Conservation (phyloP, 2,329 filamentous ascomycete genomes). For the Westerdykella ornata region DNA sequence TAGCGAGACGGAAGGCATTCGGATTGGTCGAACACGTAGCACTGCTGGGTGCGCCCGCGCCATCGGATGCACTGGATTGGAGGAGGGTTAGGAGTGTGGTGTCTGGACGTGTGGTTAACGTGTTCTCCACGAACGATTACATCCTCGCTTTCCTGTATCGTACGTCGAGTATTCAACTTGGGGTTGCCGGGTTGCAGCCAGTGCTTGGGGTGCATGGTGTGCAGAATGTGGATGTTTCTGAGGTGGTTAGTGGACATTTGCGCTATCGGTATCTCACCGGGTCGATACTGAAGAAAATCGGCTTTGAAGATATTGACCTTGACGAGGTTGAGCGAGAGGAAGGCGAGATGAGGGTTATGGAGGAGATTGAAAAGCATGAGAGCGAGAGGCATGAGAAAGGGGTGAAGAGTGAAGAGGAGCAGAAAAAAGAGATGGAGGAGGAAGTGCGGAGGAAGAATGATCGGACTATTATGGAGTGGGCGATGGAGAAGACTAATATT, state of each 20-base stretch:
- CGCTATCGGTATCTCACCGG: slow-evolving; percentile 48
- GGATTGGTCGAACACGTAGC: slow-evolving; percentile 79
- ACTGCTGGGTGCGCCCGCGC: slow-evolving; percentile 72
- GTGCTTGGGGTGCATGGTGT: slow-evolving; percentile 63
- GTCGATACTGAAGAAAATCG: slow-evolving; percentile 46
- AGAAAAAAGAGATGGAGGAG: slow-evolving; percentile 36
- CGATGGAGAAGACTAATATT: slow-evolving; percentile 37
- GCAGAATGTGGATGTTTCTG: slow-evolving; percentile 49
- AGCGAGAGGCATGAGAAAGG: slow-evolving; percentile 32
- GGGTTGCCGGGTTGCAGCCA: slow-evolving; percentile 74
- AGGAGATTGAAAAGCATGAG: slow-evolving; percentile 40
- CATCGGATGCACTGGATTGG: slow-evolving; percentile 68
- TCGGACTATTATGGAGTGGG: slow-evolving; percentile 40
- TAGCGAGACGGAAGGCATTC: slow-evolving; percentile 73
- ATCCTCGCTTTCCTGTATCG: slow-evolving; percentile 84
- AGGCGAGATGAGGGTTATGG: slow-evolving; percentile 38
- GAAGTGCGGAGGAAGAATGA: slow-evolving; percentile 41
- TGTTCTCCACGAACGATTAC: slow-evolving; percentile 81
- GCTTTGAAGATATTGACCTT: slow-evolving; percentile 48
- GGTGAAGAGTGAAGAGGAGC: slow-evolving; percentile 23
- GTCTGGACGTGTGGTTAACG: slow-evolving; percentile 75
- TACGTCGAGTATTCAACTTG: slow-evolving; percentile 72
- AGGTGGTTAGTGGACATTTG: slow-evolving; percentile 47
- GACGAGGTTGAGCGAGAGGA: slow-evolving; percentile 44
- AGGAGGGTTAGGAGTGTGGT: slow-evolving; percentile 69